Evolutionary conservation across 2,329 filamentous ascomycete species (phyloP).

Genomic region (Verticillium alfalfae): DNA sequence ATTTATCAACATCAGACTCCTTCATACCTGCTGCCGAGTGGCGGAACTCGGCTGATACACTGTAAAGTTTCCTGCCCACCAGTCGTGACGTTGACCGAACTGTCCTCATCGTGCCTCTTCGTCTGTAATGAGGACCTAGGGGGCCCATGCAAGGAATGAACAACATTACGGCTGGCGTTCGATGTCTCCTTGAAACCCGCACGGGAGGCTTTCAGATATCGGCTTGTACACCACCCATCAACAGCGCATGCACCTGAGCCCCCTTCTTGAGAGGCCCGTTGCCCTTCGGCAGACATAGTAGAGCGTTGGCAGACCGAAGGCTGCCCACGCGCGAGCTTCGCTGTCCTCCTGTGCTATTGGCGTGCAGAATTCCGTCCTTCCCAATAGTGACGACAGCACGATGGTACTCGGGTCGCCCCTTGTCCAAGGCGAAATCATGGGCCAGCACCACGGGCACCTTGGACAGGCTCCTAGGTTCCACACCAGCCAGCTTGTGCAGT

Average conservation of each 20-base stretch:
- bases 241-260: constrained; percentile 65
- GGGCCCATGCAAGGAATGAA: too few species aligned
- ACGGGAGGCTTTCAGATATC: neutral
- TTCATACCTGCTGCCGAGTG: too few species aligned
- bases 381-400: constrained; percentile 67
- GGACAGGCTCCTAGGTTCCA: constrained; percentile 63
- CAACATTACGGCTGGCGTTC: neutral
- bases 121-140: neutral
- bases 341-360: constrained; percentile 82
- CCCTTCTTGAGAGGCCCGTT: constrained; percentile 64
- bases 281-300: constrained; percentile 68
- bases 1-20: too few species aligned
- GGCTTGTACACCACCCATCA: constrained; percentile 57
- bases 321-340: constrained; percentile 87
- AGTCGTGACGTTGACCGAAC: too few species aligned
- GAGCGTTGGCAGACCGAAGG: constrained; percentile 79
- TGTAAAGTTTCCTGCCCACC: too few species aligned
- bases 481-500: constrained; percentile 70
- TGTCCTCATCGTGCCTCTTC: neutral
- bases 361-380: constrained; percentile 63
- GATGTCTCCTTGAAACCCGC: neutral
- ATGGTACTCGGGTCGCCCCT: constrained; percentile 80
- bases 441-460: constrained; percentile 65
- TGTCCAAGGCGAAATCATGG: constrained; percentile 70
- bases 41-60: too few species aligned